A percentile compares a stretch with the other conserved stretches of the same genome.
Evolutionary conservation across 768 basidiomycete genomes (phyloP).

Genomic region (Termitomyces sp.): DNA sequence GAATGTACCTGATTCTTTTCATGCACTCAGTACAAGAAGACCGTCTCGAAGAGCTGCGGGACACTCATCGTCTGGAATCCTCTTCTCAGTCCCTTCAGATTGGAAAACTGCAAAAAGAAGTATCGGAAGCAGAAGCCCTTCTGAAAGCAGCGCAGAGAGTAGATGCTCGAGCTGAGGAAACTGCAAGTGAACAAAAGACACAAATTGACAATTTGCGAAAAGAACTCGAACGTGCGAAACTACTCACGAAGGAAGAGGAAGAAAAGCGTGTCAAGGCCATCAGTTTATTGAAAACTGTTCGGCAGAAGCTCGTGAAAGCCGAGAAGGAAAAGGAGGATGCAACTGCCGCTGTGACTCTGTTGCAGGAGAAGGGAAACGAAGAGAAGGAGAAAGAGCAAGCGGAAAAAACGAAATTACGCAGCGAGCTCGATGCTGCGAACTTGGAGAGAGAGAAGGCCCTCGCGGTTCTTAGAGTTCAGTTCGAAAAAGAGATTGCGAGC

Average conservation of each 20-base stretch:
- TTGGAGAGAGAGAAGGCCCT: slow-evolving; percentile 63
- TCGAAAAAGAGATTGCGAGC: slow-evolving; percentile 66
- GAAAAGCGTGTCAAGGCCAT: slow-evolving; percentile 96
- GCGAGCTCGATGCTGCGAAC: slow-evolving; percentile 61
- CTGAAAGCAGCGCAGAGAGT: slow-evolving; percentile 57
- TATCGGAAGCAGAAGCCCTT: slow-evolving; percentile 69
- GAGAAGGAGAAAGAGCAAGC: slow-evolving; percentile 55
- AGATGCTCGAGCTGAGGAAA: slow-evolving; percentile 47
- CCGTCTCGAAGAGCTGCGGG: slow-evolving; percentile 79
- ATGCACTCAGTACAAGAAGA: slow-evolving; percentile 70
- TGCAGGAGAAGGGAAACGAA: slow-evolving; percentile 53
- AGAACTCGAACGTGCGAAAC: slow-evolving; percentile 63
- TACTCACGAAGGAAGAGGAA: slow-evolving; percentile 85
- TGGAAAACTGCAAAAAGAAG: slow-evolving; percentile 64
- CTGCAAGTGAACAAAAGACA: slow-evolving; percentile 45
- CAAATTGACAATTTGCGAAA: slow-evolving; percentile 59
- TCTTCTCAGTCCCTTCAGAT: slow-evolving; percentile 77
- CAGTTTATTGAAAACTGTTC: slow-evolving; percentile 88
- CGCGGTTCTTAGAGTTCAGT: slow-evolving; percentile 58
- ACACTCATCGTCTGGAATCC: slow-evolving; percentile 79
- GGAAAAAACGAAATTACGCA: slow-evolving; percentile 54
- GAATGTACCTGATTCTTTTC: slow-evolving; percentile 4
- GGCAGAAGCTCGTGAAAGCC: slow-evolving; percentile 94
- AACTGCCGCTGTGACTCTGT: slow-evolving; percentile 49
- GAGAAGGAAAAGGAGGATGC: slow-evolving; percentile 92